phyloP scores from a whole-genome alignment of 2,329 filamentous ascomycete genomes.

The Fusarium sp. region DNA sequence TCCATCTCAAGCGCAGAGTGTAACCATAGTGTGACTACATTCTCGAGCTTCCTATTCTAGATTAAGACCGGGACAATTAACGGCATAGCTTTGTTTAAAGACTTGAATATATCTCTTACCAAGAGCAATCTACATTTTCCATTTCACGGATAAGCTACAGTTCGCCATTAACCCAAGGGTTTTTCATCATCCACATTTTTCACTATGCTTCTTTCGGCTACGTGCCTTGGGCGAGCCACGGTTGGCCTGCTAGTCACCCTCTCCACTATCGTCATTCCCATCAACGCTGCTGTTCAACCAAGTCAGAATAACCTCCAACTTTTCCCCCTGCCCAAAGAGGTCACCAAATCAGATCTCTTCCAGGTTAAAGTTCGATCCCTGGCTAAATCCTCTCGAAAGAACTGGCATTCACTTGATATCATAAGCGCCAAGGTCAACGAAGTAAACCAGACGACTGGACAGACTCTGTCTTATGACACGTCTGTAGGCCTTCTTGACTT shows the following conservation, averaged over 20 bases:
- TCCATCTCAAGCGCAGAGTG: neutral
- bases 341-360: neutral
- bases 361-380: neutral
- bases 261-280: neutral
- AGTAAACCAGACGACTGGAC: neutral
- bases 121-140: neutral
- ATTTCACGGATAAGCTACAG: neutral
- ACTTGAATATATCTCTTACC: neutral
- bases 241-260: neutral
- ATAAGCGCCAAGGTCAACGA: neutral
- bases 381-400: neutral
- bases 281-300: neutral
- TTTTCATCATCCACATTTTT: neutral
- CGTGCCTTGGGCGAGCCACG: neutral
- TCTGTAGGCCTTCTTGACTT: neutral
- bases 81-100: neutral
- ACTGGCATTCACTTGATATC: neutral
- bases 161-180: neutral
- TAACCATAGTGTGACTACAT: neutral
- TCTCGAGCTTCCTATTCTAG: neutral
- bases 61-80: neutral
- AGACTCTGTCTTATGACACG: neutral
- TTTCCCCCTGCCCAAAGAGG: neutral
- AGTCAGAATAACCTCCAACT: neutral
- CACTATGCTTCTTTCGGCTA: neutral